These are phyloP conservation scores for Mycena galericulata DNA, from an alignment of 768 basidiomycete genomes.

Conservation along the genomic window DNA sequence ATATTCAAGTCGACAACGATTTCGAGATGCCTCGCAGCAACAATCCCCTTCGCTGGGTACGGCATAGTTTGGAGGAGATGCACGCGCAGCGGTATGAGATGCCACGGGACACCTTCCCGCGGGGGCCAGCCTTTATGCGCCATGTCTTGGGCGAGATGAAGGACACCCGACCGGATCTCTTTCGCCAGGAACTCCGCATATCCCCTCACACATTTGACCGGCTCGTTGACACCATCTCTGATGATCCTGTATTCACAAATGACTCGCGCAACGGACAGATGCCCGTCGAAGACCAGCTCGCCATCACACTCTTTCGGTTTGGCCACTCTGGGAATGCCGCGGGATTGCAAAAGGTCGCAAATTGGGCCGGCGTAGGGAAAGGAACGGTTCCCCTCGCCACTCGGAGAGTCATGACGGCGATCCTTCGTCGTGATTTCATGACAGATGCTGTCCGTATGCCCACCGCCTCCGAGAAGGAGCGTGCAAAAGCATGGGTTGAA, in stretches of 20 bases:
- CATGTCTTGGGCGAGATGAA: conserved; percentile 37
- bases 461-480: conserved; percentile 47
- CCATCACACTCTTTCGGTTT: conserved; percentile 52
- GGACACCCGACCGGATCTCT: conserved; percentile 38
- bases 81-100: conserved; percentile 26
- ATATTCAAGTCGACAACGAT: neutral
- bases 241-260: conserved; percentile 42
- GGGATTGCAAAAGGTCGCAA: conserved; percentile 41
- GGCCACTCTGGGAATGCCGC: conserved; percentile 55
- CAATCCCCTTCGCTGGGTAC: neutral
- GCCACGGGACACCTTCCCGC: conserved; percentile 5
- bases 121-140: conserved; percentile 18
- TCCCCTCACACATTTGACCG: conserved; percentile 48
- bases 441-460: conserved; percentile 41
- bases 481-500: conserved; percentile 52
- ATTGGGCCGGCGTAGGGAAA: conserved; percentile 50
- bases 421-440: conserved; percentile 41
- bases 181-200: conserved; percentile 45
- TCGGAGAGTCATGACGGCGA: conserved; percentile 44
- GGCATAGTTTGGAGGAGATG: conserved; percentile 13
- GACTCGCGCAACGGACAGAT: conserved; percentile 41
- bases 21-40: neutral
- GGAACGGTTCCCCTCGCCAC: conserved; percentile 46
- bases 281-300: conserved; percentile 47
- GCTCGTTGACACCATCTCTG: conserved; percentile 37